Conservation (phyloP, 106 monocot species). For the Chionographis japonica region DNA sequence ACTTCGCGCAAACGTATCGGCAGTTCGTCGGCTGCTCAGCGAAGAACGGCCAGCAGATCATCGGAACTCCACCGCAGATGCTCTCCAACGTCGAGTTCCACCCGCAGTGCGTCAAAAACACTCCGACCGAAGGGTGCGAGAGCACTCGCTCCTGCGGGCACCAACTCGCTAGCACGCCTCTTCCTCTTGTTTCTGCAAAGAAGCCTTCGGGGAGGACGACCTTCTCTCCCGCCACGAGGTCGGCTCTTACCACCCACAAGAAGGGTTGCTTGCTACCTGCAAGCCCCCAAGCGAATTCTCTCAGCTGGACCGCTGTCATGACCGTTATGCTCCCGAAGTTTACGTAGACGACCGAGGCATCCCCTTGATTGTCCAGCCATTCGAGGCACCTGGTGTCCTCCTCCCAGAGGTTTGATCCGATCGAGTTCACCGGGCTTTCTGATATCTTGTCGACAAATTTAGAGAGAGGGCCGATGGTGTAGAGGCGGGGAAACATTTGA, state of each 20-base stretch:
- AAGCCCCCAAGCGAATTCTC: conserved; percentile 66
- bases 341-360: conserved; percentile 46
- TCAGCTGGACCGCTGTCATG: conserved; percentile 35
- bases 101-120: conserved; percentile 68
- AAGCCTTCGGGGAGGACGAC: conserved; percentile 25
- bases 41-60: conserved; percentile 69
- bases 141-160: conserved; percentile 58
- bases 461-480: conserved; percentile 51
- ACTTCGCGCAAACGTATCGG: conserved; percentile 40
- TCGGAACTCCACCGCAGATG: conserved; percentile 48
- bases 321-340: conserved; percentile 72
- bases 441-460: conserved; percentile 4
- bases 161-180: conserved; percentile 44
- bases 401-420: conserved; percentile 42
- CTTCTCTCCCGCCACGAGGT: conserved; percentile 33
- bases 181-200: conserved; percentile 18
- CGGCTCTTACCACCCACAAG: conserved; percentile 56
- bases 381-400: conserved; percentile 44
- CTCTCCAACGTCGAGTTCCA: conserved; percentile 84
- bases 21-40: conserved; percentile 72
- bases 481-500: conserved; percentile 42
- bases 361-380: conserved; percentile 32
- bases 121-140: conserved; percentile 38
- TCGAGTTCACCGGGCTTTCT: background rate
- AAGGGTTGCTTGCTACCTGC: conserved; percentile 29